A percentile compares a stretch with the other conserved stretches of the same genome.
These are phyloP conservation scores for Sugiyamaella japonica DNA, from an alignment of 1,139 yeast genomes.

Conservation along the genomic window DNA sequence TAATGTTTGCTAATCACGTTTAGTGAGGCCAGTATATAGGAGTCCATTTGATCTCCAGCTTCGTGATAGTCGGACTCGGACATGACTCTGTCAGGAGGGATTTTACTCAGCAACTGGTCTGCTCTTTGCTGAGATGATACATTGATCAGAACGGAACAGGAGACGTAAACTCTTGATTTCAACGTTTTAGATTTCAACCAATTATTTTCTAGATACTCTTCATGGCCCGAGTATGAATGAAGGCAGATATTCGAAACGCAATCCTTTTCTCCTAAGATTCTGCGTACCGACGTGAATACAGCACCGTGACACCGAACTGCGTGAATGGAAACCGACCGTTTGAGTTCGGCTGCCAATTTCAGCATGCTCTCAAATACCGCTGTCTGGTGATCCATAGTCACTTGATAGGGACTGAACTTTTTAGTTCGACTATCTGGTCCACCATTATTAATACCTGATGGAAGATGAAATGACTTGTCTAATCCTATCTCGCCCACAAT, in stretches of 20 bases:
- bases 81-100: slow-evolving; percentile 47
- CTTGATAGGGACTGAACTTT: slow-evolving; percentile 50
- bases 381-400: slow-evolving; percentile 64
- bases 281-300: slow-evolving; percentile 49
- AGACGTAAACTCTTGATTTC: slow-evolving; percentile 43
- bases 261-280: slow-evolving; percentile 23
- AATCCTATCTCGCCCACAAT: slow-evolving; percentile 87
- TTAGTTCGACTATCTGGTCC: slow-evolving; percentile 15
- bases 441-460: slow-evolving; percentile 1
- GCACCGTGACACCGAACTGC: slow-evolving; percentile 77
- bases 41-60: slow-evolving; percentile 36
- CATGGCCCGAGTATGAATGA: slow-evolving; percentile 86
- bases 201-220: slow-evolving; percentile 55
- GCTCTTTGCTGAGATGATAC: slow-evolving; percentile 28
- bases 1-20: slow-evolving; percentile 19
- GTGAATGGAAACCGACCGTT: slow-evolving; percentile 69
- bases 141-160: slow-evolving; percentile 62
- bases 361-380: slow-evolving; percentile 54
- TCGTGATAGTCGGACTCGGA: slow-evolving; percentile 54
- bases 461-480: slow-evolving; percentile 64
- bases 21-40: slow-evolving; percentile 22
- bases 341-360: slow-evolving; percentile 50
- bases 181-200: slow-evolving; percentile 47
- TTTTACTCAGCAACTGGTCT: slow-evolving; percentile 35
- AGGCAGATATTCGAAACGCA: slow-evolving; percentile 51